Evolutionary conservation across 2,329 filamentous ascomycete species (phyloP).

Genomic region (Penicillium sp.): DNA sequence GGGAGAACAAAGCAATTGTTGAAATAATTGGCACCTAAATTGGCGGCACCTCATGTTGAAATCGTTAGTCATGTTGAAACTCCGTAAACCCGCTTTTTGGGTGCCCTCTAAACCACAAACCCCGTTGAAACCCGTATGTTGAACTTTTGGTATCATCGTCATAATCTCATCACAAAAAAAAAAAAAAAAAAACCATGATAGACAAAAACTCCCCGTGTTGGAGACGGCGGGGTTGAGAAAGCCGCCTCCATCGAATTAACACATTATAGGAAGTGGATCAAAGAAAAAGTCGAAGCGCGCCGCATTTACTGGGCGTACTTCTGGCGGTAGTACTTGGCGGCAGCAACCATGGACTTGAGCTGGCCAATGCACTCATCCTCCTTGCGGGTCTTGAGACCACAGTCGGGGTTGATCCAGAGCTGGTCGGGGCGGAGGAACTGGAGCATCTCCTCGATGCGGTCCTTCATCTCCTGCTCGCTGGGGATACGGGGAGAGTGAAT

Average conservation of each 20-base stretch:
- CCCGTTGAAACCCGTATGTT: slow-evolving; percentile 43
- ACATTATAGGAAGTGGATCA: slow-evolving; percentile 20
- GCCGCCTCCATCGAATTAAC: slow-evolving; percentile 33
- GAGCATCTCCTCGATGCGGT: slow-evolving; percentile 97
- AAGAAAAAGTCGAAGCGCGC: slow-evolving; percentile 7
- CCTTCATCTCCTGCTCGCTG: slow-evolving; percentile 96
- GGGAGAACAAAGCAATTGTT: slow-evolving; percentile 36
- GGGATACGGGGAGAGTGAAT: slow-evolving; percentile 96
- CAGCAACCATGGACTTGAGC: slow-evolving; percentile 70
- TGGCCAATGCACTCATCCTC: slow-evolving; percentile 85
- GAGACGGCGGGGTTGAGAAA: slow-evolving; percentile 42
- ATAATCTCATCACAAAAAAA: slow-evolving; percentile 40
- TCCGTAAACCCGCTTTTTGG: slow-evolving; percentile 38
- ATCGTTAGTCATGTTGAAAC: slow-evolving; percentile 49
- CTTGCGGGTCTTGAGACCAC: slow-evolving; percentile 97
- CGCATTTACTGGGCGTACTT: slow-evolving; percentile 69
- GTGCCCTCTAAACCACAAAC: slow-evolving; percentile 38
- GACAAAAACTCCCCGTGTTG: slow-evolving; percentile 27
- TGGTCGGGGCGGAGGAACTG: slow-evolving; percentile 96
- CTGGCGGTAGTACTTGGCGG: slow-evolving; percentile 92
- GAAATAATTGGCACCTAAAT: slow-evolving; percentile 33
- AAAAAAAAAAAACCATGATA: slow-evolving; percentile 17
- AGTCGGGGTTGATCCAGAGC: slow-evolving; percentile 99
- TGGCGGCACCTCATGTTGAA: slow-evolving; percentile 49
- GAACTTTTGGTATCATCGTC: slow-evolving; percentile 48